Percentiles rank a stretch among this genome's conserved stretches.
These are phyloP conservation scores for Aureobasidium leucospermi DNA, from an alignment of 2,329 filamentous ascomycete genomes.

Conservation along the genomic window DNA sequence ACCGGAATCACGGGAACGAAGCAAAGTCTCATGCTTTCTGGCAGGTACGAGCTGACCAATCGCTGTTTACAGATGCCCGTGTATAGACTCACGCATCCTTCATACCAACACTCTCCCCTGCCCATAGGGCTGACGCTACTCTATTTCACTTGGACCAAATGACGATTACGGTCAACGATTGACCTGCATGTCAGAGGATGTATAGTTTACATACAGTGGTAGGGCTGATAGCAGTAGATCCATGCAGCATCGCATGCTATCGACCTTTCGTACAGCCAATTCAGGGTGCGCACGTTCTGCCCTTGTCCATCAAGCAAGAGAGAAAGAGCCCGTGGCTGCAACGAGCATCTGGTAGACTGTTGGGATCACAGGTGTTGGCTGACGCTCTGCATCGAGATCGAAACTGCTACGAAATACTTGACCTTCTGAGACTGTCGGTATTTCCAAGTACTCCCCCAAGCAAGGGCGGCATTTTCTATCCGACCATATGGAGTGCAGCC, in stretches of 20 bases:
- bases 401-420: neutral
- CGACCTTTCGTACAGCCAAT: neutral
- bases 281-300: neutral
- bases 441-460: neutral
- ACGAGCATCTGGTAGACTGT: neutral
- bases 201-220: neutral
- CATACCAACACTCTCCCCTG: conserved; percentile 3
- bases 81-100: neutral
- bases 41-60: conserved; percentile 4
- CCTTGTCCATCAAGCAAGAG: no score
- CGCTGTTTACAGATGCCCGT: neutral
- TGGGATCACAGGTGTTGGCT: neutral
- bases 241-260: conserved; percentile 1
- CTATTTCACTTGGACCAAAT: neutral
- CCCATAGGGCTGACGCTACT: conserved; percentile 5
- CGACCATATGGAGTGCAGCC: neutral
- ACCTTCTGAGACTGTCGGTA: neutral
- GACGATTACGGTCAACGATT: conserved; percentile 2
- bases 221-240: conserved; percentile 8
- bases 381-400: neutral
- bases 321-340: no score
- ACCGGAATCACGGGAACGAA: conserved; percentile 2
- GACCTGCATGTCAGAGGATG: conserved; percentile 6
- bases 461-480: neutral
- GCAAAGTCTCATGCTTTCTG: neutral